These are phyloP conservation scores for Paraphaeosphaeria sporulosa DNA, from an alignment of 2,329 filamentous ascomycete species.

Conservation along the genomic window DNA sequence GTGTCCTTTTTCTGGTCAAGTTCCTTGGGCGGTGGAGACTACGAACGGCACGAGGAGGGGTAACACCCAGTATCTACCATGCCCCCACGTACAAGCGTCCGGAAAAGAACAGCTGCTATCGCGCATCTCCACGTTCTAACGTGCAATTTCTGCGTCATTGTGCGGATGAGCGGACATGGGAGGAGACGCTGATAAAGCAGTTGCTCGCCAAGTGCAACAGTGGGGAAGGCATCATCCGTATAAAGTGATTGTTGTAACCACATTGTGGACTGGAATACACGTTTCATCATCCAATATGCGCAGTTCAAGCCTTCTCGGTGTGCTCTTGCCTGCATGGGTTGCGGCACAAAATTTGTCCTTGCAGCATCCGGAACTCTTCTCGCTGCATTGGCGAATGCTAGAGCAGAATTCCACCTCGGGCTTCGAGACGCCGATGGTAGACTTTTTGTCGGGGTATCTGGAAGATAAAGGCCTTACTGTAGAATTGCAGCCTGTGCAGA, in stretches of 20 bases:
- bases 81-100: constrained; percentile 1
- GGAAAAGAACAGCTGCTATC: neutral
- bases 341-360: constrained; percentile 1
- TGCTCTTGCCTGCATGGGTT: neutral
- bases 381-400: constrained; percentile 8
- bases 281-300: neutral
- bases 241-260: neutral
- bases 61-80: neutral
- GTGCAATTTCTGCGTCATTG: neutral
- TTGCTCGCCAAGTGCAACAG: neutral
- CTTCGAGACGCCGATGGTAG: constrained; percentile 7
- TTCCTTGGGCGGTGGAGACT: neutral
- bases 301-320: neutral
- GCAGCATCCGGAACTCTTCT: constrained; percentile 6
- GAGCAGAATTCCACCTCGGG: constrained; percentile 9
- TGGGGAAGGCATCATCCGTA: neutral
- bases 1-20: neutral
- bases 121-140: neutral
- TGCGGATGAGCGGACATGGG: neutral
- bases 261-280: too few relatives aligned
- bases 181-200: constrained; percentile 1
- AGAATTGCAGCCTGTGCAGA: constrained; percentile 4
- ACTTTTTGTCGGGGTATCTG: neutral
- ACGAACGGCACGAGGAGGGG: constrained; percentile 1
- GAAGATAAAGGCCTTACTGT: constrained; percentile 4